Evolutionary conservation across 2,329 filamentous ascomycete genomes (phyloP).

Genomic region (Colletotrichum navitas): DNA sequence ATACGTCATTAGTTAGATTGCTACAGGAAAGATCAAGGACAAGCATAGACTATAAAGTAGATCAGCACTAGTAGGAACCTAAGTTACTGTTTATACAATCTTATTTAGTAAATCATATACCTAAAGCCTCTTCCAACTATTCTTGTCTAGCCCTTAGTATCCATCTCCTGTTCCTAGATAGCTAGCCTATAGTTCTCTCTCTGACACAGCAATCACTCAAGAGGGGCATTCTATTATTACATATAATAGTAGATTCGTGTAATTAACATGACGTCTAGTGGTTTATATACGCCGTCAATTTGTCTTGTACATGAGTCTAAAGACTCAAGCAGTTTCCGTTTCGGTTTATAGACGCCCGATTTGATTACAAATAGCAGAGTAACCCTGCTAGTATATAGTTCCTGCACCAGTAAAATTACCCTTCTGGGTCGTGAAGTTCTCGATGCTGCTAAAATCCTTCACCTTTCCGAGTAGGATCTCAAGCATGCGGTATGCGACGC

Average conservation of each 20-base stretch:
- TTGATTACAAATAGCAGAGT: neutral
- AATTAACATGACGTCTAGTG: too few relatives aligned
- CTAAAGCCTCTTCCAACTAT: slow-evolving; percentile 41
- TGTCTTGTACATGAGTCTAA: too few relatives aligned
- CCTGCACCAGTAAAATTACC: neutral
- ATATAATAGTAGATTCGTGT: too few relatives aligned
- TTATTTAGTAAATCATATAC: slow-evolving; percentile 26
- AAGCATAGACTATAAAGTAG: slow-evolving; percentile 7
- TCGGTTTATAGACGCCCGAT: neutral
- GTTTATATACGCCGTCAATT: too few relatives aligned
- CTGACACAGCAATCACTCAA: too few relatives aligned
- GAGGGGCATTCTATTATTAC: too few relatives aligned
- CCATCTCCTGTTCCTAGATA: slow-evolving; percentile 40
- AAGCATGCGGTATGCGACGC: slow-evolving; percentile 47
- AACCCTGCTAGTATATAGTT: neutral
- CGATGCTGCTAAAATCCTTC: slow-evolving; percentile 42
- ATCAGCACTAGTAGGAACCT: neutral
- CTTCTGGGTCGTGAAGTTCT: slow-evolving; percentile 32
- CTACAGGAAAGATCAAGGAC: slow-evolving; percentile 4
- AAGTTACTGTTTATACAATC: fast-evolving
- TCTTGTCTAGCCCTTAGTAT: slow-evolving; percentile 22
- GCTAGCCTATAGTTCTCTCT: slow-evolving; percentile 45
- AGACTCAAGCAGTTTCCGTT: neutral
- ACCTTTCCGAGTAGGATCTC: slow-evolving; percentile 47
- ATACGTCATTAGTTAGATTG: slow-evolving; percentile 17